Conservation (phyloP, 108 stramenopile species). For the Nitzschia sp. region DNA sequence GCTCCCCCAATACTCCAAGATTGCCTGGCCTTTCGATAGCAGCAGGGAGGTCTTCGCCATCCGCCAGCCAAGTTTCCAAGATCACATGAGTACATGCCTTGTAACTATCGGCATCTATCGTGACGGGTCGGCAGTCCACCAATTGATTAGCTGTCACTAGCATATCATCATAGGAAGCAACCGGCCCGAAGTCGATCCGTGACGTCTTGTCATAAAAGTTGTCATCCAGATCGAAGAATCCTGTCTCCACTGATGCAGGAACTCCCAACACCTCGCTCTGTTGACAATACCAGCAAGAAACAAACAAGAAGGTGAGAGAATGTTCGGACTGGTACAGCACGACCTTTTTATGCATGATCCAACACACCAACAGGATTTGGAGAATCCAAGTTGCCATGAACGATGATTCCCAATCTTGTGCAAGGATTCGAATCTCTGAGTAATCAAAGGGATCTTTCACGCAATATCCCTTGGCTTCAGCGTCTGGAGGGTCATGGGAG, state of each 20-base stretch:
- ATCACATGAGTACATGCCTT: conserved; percentile 12
- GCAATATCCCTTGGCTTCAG: conserved; percentile 8
- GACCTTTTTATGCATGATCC: neutral
- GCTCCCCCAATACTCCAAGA: conserved; percentile 9
- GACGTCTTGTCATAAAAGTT: conserved; percentile 30
- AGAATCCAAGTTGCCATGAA: conserved; percentile 36
- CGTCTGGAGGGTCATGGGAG: conserved; percentile 8
- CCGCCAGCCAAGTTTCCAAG: neutral
- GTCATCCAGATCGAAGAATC: neutral
- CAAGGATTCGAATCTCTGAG: conserved; percentile 27
- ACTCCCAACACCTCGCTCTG: conserved; percentile 35
- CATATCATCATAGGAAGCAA: neutral
- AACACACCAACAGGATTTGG: conserved; percentile 32
- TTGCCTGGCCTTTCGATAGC: neutral
- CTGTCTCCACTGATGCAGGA: conserved; percentile 32
- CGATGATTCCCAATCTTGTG: conserved; percentile 37
- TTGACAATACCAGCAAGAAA: neutral
- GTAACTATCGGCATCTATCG: neutral
- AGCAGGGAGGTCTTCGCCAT: neutral
- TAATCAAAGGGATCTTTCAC: conserved; percentile 12
- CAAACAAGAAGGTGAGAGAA: neutral
- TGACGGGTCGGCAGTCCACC: conserved; percentile 8
- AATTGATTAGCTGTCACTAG: neutral
- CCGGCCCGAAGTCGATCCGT: neutral
- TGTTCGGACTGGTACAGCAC: neutral